A percentile compares a stretch with the other conserved stretches of the same genome.
phyloP scores from a whole-genome alignment of 1,139 yeast species.

The Taphrina betulina region DNA sequence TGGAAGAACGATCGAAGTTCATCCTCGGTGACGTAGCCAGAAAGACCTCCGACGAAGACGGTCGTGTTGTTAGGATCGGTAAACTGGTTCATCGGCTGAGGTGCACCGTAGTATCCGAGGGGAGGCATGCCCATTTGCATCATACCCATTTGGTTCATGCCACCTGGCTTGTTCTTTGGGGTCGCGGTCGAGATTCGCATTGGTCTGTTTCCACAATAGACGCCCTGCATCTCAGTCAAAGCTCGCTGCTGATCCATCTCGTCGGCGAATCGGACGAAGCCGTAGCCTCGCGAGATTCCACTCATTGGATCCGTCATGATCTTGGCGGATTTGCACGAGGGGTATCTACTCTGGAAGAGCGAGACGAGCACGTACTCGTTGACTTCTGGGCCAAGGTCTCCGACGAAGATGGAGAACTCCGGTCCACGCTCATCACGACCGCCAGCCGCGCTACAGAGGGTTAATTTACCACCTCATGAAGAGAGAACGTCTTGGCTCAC shows the following conservation, averaged over 20 bases:
- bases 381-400: slow-evolving; percentile 75
- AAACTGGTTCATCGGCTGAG: slow-evolving; percentile 53
- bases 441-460: neutral
- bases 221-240: slow-evolving; percentile 77
- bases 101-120: slow-evolving; percentile 43
- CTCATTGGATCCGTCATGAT: slow-evolving; percentile 81
- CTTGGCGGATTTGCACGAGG: slow-evolving; percentile 78
- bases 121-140: slow-evolving; percentile 42
- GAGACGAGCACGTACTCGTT: slow-evolving; percentile 65
- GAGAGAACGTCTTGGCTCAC: slow-evolving; percentile 18
- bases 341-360: slow-evolving; percentile 66
- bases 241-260: slow-evolving; percentile 76
- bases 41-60: slow-evolving; percentile 89
- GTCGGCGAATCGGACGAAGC: slow-evolving; percentile 78
- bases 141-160: slow-evolving; percentile 40
- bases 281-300: slow-evolving; percentile 79
- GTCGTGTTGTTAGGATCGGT: slow-evolving; percentile 84
- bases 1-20: slow-evolving; percentile 71
- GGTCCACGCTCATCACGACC: slow-evolving; percentile 47
- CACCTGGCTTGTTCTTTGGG: slow-evolving; percentile 54
- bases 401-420: slow-evolving; percentile 78
- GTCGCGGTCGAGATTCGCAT: slow-evolving; percentile 75
- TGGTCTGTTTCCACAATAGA: slow-evolving; percentile 68
- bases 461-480: neutral
- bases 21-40: slow-evolving; percentile 71